These are phyloP conservation scores for Teratosphaeria viscida DNA, from an alignment of 2,329 filamentous ascomycete genomes.

Conservation along the genomic window DNA sequence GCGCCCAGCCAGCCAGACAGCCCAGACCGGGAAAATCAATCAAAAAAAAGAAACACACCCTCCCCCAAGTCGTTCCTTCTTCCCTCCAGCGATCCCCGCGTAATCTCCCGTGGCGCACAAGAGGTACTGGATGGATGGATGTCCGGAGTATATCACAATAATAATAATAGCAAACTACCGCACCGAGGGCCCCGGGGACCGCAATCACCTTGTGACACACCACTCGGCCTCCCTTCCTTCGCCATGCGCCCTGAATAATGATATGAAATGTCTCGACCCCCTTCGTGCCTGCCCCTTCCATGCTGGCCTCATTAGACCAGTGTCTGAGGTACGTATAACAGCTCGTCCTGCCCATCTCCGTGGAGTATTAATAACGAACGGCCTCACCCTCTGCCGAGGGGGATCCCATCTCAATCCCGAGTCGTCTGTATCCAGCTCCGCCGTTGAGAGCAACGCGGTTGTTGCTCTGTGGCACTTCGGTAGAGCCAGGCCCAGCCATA, in stretches of 20 bases:
- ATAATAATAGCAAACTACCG: not conserved
- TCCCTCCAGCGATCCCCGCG: not conserved
- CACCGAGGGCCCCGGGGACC: not conserved
- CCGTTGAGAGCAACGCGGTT: no score
- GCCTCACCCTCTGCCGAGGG: no score
- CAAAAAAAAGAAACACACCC: not conserved
- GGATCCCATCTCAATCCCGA: no score
- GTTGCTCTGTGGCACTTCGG: no score
- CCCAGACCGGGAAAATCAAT: not conserved
- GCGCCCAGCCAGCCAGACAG: no score
- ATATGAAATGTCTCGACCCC: no score
- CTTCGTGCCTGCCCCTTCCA: not conserved
- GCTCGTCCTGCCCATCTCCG: not conserved
- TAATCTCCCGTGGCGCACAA: not conserved
- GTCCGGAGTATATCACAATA: not conserved
- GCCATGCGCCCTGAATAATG: not conserved
- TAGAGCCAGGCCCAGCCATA: no score
- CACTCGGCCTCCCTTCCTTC: no score
- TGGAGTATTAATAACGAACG: no score
- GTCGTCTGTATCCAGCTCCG: no score
- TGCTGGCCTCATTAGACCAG: not conserved
- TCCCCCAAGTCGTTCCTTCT: not conserved
- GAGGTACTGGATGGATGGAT: no score
- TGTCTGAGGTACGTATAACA: not conserved
- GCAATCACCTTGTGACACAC: not conserved